Evolutionary conservation across 768 basidiomycete genomes (phyloP).

Genomic region (Chalciporus pseudorubinellus): DNA sequence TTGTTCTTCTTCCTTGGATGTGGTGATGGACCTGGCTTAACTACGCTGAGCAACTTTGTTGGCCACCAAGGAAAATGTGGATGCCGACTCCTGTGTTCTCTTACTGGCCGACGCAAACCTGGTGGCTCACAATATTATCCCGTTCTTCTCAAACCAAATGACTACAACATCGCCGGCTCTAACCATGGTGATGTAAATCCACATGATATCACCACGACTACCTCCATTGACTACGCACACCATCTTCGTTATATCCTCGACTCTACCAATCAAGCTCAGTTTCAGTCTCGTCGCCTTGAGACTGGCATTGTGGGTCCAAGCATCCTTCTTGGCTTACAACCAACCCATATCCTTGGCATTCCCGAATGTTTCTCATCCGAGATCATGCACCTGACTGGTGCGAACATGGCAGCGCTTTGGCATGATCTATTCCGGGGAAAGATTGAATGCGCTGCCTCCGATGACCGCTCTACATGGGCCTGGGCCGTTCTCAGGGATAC

Average conservation of each 20-base stretch:
- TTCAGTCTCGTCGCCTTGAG: constrained; percentile 19
- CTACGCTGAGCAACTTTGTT: constrained; percentile 31
- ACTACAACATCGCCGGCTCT: background rate
- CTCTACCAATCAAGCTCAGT: constrained; percentile 11
- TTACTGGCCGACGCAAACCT: constrained; percentile 34
- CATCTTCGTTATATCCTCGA: no score
- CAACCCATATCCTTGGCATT: constrained; percentile 20
- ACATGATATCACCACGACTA: background rate
- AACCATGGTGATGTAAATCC: background rate
- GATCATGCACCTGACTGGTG: constrained; percentile 39
- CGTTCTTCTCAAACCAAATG: constrained; percentile 26
- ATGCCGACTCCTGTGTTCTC: constrained; percentile 28
- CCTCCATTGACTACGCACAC: no score
- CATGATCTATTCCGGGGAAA: no score
- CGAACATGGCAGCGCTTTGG: constrained; percentile 20
- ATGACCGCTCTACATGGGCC: no score
- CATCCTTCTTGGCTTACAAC: constrained; percentile 36
- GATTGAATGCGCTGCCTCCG: no score
- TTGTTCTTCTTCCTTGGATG: constrained; percentile 16
- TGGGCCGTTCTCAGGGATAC: no score
- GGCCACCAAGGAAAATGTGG: constrained; percentile 34
- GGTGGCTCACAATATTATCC: constrained; percentile 35
- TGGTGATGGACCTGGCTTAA: constrained; percentile 37
- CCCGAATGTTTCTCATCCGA: constrained; percentile 38
- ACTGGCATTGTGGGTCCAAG: constrained; percentile 37